Evolutionary conservation across 192 early-diverging fungal species (phyloP).

Genomic region (Coemansia sp.): DNA sequence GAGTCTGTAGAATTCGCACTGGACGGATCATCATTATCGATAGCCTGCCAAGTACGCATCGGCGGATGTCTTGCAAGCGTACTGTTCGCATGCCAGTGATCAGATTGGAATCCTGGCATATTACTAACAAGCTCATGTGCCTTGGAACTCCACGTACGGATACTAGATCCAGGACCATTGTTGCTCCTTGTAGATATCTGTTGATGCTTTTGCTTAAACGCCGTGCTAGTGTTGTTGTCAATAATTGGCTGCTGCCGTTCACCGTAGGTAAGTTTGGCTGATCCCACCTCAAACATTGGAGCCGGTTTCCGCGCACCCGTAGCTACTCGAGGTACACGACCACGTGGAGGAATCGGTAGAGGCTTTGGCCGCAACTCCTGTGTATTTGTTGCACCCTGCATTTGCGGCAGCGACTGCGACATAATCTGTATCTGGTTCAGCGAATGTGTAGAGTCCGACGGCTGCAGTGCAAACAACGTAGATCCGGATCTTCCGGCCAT

Average conservation of each 20-base stretch:
- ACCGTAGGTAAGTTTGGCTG: slow-evolving; percentile 41
- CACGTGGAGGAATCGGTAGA: slow-evolving; percentile 27
- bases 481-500: slow-evolving; percentile 28
- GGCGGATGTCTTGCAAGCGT: slow-evolving; percentile 7
- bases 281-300: slow-evolving; percentile 47
- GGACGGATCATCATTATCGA: slow-evolving; percentile 16
- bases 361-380: slow-evolving; percentile 22
- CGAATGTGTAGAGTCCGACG: neutral
- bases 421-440: neutral
- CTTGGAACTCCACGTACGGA: slow-evolving; percentile 28
- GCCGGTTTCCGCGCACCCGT: slow-evolving; percentile 29
- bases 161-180: neutral
- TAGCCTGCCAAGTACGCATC: slow-evolving; percentile 25
- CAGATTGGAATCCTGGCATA: slow-evolving; percentile 19
- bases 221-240: neutral
- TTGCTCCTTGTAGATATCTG: neutral
- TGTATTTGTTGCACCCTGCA: neutral
- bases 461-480: slow-evolving; percentile 21
- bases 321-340: slow-evolving; percentile 11
- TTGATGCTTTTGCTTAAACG: neutral
- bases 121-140: slow-evolving; percentile 21
- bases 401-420: slow-evolving; percentile 6
- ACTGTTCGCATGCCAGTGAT: slow-evolving; percentile 10
- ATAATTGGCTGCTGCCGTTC: neutral
- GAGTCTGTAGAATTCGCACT: slow-evolving; percentile 46